Evolutionary conservation across 176 grass and related monocot species (phyloP).

Genomic region (Poa pratensis): DNA sequence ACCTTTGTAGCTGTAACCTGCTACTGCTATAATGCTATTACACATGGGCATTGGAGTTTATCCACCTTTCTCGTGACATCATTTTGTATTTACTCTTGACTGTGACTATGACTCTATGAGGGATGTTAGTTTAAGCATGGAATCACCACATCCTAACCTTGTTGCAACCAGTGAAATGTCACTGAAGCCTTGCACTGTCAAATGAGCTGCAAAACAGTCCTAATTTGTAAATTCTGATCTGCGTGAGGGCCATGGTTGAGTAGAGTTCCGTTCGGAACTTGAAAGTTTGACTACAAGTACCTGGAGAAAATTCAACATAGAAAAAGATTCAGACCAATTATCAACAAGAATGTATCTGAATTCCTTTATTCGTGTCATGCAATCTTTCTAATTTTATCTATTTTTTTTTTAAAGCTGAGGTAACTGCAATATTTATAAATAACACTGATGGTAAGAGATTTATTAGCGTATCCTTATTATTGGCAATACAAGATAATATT

Average conservation of each 20-base stretch:
- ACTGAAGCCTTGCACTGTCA: neutral
- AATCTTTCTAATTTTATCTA: neutral
- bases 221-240: constrained; percentile 20
- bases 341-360: constrained; percentile 3
- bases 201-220: constrained; percentile 18
- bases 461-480: neutral
- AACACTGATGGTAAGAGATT: constrained; percentile 15
- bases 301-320: constrained; percentile 31
- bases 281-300: constrained; percentile 22
- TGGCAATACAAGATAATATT: constrained; percentile 10
- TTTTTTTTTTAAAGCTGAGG: neutral
- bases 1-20: constrained; percentile 29
- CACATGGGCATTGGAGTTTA: constrained; percentile 28
- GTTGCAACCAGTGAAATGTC: neutral
- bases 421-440: neutral
- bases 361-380: neutral
- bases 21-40: constrained; percentile 29
- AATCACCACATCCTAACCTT: constrained; percentile 17
- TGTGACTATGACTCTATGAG: neutral
- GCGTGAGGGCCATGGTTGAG: neutral
- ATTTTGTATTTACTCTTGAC: constrained; percentile 37
- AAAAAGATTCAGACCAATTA: constrained; percentile 19
- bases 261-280: neutral
- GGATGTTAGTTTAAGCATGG: constrained; percentile 22
- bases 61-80: constrained; percentile 43